Evolutionary conservation across 2,329 filamentous ascomycete genomes (phyloP), one percentile per base, ranked within the genome.

Genomic region (Diaporthe sp.): DNA sequence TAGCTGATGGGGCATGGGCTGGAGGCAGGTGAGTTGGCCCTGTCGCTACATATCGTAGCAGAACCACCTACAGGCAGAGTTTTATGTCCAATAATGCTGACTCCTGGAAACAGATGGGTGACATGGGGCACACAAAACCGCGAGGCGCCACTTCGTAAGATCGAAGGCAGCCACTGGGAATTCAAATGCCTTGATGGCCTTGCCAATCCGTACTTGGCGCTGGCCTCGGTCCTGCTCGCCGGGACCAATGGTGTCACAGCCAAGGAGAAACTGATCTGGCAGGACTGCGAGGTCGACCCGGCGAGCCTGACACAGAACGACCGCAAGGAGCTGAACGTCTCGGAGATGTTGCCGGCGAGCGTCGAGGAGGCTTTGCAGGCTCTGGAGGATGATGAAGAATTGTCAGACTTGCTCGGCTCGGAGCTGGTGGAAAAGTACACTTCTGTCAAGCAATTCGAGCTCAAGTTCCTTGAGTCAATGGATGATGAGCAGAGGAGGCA

Each of bases 71-170:
- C 0, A 6, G 25, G 37, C 6, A 42, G 2, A 42, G 6, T 13
- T 7, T 13, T 7, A 47, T 4, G 12, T 4, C 44, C 31, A 61
- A 4, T 34, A 13, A 37, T 25, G 47, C 28, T 49, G 5, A 63
- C 22, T 25, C 2, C 60, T 75, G n/a, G 31, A 20, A 55, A 15
- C 42, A 77, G 76, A 44, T 96, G 93, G 92, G 90, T 96, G 0
- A 86, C 92, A 0, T 97, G 94, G 94, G 95, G 95, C 17, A 94
- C 91, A 6, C 92, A 97, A 84, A 97, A 97, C 82, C 91, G 94
- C 25, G 94, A 96, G 85, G 88, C 91, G 6, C 93, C 94, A 0
- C 86, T 97, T 13, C 90, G 94, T 17, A 92, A 93, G 81, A 89
- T 95, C 65, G 85, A 86, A 4, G 85, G 83, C 3, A 91, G 90